A percentile compares a stretch with the other conserved stretches of the same genome.
Conservation (phyloP, 345 rosid species). For the Dimocarpus longan region DNA sequence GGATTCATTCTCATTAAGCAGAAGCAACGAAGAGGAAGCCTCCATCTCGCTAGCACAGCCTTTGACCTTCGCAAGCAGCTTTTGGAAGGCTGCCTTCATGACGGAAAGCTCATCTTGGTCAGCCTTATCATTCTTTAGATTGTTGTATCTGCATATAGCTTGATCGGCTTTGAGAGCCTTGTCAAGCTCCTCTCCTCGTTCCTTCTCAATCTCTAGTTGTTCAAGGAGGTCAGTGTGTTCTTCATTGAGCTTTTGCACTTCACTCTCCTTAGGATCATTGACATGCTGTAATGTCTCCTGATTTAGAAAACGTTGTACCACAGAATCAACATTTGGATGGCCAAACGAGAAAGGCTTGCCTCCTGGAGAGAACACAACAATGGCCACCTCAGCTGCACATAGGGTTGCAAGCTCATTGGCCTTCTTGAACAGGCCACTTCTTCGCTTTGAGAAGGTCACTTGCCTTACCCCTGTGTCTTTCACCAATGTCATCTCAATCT, state of each 20-base stretch:
- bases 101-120: slow-evolving; percentile 30
- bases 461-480: slow-evolving; percentile 58
- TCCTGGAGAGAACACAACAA: slow-evolving; percentile 71
- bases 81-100: slow-evolving; percentile 34
- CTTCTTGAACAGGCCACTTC: slow-evolving; percentile 69
- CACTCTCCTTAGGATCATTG: background rate
- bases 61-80: slow-evolving; percentile 26
- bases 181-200: slow-evolving; percentile 32
- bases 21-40: slow-evolving; percentile 42
- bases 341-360: slow-evolving; percentile 74
- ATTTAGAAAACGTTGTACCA: slow-evolving; percentile 43
- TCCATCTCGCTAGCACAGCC: slow-evolving; percentile 32
- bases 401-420: slow-evolving; percentile 59
- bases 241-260: slow-evolving; percentile 16
- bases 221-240: slow-evolving; percentile 25
- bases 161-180: slow-evolving; percentile 33
- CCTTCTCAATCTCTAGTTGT: slow-evolving; percentile 39
- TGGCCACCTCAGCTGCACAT: slow-evolving; percentile 57
- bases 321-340: slow-evolving; percentile 54
- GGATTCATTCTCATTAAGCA: slow-evolving; percentile 11
- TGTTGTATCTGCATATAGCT: slow-evolving; percentile 11
- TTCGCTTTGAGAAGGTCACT: slow-evolving; percentile 71
- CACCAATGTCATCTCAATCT: slow-evolving; percentile 66
- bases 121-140: slow-evolving; percentile 22
- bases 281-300: background rate